Evolutionary conservation across 306 rosid genomes (phyloP).

Genomic region (Vigna mungo): DNA sequence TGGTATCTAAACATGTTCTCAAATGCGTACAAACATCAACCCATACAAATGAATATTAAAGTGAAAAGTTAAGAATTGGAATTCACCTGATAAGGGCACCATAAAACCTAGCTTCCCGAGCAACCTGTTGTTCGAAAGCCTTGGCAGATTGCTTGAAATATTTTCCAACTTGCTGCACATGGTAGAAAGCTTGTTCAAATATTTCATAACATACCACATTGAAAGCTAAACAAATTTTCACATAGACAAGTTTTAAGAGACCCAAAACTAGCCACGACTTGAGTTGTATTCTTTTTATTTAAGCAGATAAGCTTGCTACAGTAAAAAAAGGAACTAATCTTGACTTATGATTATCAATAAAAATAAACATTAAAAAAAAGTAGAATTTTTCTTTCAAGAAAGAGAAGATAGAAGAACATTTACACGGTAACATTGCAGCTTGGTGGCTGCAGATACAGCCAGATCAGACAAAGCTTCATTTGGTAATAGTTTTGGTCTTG

Average conservation of each 20-base stretch:
- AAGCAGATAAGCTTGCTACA: slow-evolving; percentile 13
- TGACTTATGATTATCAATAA: neutral
- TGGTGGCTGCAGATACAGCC: slow-evolving; percentile 89
- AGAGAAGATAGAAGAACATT: slow-evolving; percentile 20
- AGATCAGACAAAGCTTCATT: slow-evolving; percentile 85
- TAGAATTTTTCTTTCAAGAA: neutral
- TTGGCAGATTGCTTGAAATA: slow-evolving; percentile 93
- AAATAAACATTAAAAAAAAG: slow-evolving; percentile 19
- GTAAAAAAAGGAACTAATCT: neutral
- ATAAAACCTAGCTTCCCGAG: slow-evolving; percentile 95
- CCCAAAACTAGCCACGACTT: slow-evolving; percentile 6
- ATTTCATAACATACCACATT: slow-evolving; percentile 30
- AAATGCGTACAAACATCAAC: slow-evolving; percentile 10
- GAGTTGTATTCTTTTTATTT: slow-evolving; percentile 28
- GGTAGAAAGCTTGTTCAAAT: slow-evolving; percentile 33
- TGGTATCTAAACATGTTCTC: slow-evolving; percentile 23
- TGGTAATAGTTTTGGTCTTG: slow-evolving; percentile 78
- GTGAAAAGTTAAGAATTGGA: slow-evolving; percentile 5
- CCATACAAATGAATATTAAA: neutral
- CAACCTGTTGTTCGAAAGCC: slow-evolving; percentile 90
- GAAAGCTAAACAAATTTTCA: slow-evolving; percentile 29
- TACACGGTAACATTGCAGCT: slow-evolving; percentile 89
- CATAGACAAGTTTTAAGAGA: slow-evolving; percentile 27
- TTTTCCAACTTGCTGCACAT: slow-evolving; percentile 83
- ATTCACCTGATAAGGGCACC: slow-evolving; percentile 89